Evolutionary conservation across 1,284 basidiomycete species (phyloP).

Genomic region (Dichomitus squalens): DNA sequence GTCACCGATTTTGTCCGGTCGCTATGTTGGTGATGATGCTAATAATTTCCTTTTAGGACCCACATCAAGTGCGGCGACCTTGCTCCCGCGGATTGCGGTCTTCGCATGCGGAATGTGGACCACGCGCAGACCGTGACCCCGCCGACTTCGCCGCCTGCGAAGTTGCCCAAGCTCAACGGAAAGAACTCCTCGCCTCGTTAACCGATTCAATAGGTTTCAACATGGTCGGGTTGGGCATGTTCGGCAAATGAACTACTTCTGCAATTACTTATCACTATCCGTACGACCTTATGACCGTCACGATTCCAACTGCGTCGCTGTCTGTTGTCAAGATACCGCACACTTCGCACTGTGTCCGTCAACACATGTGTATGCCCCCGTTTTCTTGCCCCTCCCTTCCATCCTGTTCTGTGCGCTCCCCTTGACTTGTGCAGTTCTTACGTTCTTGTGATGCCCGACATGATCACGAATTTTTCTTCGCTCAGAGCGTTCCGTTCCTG

Average conservation of each 20-base stretch:
- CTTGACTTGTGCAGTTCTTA: neutral
- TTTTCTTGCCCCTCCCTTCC: neutral
- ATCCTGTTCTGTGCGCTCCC: neutral
- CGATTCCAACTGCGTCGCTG: conserved; percentile 5
- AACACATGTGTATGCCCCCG: conserved; percentile 3
- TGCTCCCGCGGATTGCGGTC: conserved; percentile 76
- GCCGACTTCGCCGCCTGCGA: conserved; percentile 14
- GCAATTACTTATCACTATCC: neutral
- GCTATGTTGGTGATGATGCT: conserved; percentile 8
- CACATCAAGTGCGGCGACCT: conserved; percentile 84
- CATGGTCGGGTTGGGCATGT: neutral
- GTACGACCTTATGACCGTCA: conserved; percentile 18
- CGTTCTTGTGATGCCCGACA: neutral
- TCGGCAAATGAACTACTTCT: neutral
- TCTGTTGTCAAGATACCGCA: conserved; percentile 5
- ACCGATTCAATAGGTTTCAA: neutral
- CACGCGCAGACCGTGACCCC: conserved; percentile 10
- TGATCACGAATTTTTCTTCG: neutral
- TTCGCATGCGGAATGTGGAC: conserved; percentile 38
- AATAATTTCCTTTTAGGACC: conserved; percentile 46
- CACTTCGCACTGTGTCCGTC: neutral
- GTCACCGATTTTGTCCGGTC: conserved; percentile 24
- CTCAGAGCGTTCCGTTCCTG: neutral
- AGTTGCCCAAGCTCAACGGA: conserved; percentile 19
- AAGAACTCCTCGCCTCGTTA: conserved; percentile 17